These are phyloP conservation scores for Trichophyton benhamiae DNA, from an alignment of 2,329 filamentous ascomycete genomes.

Conservation along the genomic window DNA sequence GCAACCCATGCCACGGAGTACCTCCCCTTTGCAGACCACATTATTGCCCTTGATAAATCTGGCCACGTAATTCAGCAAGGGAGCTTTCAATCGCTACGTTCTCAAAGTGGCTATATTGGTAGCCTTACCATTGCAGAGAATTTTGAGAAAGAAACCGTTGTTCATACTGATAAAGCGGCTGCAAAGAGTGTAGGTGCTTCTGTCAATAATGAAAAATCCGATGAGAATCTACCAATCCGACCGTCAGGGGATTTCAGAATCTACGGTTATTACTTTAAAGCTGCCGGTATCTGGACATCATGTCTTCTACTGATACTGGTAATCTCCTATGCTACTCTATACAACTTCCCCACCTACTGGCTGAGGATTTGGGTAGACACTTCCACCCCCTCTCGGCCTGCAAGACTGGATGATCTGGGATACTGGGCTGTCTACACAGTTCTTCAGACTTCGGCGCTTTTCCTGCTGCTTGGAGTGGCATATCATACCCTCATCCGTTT, in stretches of 20 bases:
- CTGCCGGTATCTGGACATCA: neutral
- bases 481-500: constrained; percentile 14
- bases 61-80: neutral
- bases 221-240: neutral
- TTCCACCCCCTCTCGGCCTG: neutral
- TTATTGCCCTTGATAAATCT: neutral
- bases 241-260: neutral
- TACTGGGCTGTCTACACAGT: constrained; percentile 18
- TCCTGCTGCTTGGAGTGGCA: constrained; percentile 15
- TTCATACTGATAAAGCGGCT: neutral
- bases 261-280: neutral
- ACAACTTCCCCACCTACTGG: neutral
- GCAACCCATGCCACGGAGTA: constrained; percentile 24
- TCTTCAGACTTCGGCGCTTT: constrained; percentile 17
- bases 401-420: neutral
- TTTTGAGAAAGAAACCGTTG: neutral
- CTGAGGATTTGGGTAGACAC: neutral
- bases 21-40: neutral
- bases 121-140: neutral
- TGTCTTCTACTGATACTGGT: neutral
- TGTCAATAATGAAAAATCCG: neutral
- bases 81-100: neutral
- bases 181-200: neutral
- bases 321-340: neutral
- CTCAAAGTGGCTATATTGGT: neutral